A percentile compares a stretch with the other conserved stretches of the same genome.
These are phyloP conservation scores for Chenopodium formosanum DNA, from an alignment of 148 eudicot genomes.

Conservation along the genomic window DNA sequence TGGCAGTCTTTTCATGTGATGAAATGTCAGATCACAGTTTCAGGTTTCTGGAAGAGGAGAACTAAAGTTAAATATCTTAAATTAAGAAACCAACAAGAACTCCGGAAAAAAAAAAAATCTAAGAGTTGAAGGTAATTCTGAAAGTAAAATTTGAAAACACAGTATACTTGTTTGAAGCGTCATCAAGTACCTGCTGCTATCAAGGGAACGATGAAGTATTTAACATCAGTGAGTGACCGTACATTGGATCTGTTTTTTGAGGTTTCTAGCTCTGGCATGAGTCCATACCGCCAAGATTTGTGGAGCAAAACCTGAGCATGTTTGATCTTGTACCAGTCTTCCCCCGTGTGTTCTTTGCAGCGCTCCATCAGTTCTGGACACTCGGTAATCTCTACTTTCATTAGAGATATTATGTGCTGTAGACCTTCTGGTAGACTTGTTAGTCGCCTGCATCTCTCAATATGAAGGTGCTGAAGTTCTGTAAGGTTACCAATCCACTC, in stretches of 20 bases:
- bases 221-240: background rate
- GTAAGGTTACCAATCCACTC: conserved; percentile 23
- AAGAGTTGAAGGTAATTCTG: too few species aligned
- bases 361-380: conserved; percentile 25
- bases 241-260: background rate
- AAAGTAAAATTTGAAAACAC: too few species aligned
- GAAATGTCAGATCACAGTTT: too few species aligned
- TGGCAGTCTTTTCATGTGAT: too few species aligned
- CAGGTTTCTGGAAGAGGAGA: too few species aligned
- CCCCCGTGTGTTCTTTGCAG: conserved; percentile 28
- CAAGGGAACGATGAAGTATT: background rate
- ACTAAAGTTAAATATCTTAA: too few species aligned
- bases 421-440: conserved; percentile 26
- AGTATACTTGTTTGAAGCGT: too few species aligned
- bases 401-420: conserved; percentile 15
- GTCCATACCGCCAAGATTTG: conserved; percentile 31
- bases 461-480: conserved; percentile 23
- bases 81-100: too few species aligned
- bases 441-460: conserved; percentile 22
- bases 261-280: conserved; percentile 5
- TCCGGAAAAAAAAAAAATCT: too few species aligned
- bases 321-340: conserved; percentile 24
- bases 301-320: conserved; percentile 28
- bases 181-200: background rate
- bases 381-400: conserved; percentile 26